Percentiles rank a stretch among this genome's conserved stretches.
Conservation (phyloP, 2,329 filamentous ascomycete genomes). For the Microsporum audouinii region DNA sequence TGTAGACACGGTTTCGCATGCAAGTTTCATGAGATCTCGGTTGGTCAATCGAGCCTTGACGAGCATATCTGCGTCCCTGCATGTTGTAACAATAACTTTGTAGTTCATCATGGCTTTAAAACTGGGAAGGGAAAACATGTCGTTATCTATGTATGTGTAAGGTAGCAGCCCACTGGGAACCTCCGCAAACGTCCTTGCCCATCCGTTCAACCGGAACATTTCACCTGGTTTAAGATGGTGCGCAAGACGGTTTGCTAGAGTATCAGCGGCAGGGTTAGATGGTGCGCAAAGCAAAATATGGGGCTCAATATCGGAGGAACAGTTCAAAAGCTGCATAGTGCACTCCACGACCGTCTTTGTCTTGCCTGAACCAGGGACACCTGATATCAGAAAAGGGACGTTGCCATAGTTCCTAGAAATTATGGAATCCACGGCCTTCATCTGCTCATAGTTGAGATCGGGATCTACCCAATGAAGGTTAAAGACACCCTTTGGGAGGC, state of each 20-base stretch:
- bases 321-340: slow-evolving; percentile 23
- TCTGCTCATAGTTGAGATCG: slow-evolving; percentile 39
- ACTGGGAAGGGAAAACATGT: slow-evolving; percentile 33
- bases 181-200: slow-evolving; percentile 32
- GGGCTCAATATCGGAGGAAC: slow-evolving; percentile 9
- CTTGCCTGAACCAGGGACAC: slow-evolving; percentile 43
- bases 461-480: slow-evolving; percentile 30
- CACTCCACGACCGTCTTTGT: slow-evolving; percentile 41
- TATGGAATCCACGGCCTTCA: slow-evolving; percentile 35
- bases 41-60: slow-evolving; percentile 35
- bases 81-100: slow-evolving; percentile 35
- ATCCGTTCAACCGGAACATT: slow-evolving; percentile 34
- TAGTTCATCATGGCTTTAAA: slow-evolving; percentile 31
- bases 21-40: slow-evolving; percentile 29
- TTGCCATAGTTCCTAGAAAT: slow-evolving; percentile 32
- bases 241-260: slow-evolving; percentile 31
- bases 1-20: slow-evolving; percentile 27
- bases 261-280: slow-evolving; percentile 39
- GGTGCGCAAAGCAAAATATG: slow-evolving; percentile 37
- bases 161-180: slow-evolving; percentile 30
- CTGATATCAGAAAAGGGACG: slow-evolving; percentile 39
- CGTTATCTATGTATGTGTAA: slow-evolving; percentile 30
- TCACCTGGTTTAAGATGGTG: slow-evolving; percentile 26
- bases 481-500: slow-evolving; percentile 26
- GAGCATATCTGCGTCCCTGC: slow-evolving; percentile 32